phyloP scores from a whole-genome alignment of 2,329 filamentous ascomycete species.

The Cytospora paraplurivora region DNA sequence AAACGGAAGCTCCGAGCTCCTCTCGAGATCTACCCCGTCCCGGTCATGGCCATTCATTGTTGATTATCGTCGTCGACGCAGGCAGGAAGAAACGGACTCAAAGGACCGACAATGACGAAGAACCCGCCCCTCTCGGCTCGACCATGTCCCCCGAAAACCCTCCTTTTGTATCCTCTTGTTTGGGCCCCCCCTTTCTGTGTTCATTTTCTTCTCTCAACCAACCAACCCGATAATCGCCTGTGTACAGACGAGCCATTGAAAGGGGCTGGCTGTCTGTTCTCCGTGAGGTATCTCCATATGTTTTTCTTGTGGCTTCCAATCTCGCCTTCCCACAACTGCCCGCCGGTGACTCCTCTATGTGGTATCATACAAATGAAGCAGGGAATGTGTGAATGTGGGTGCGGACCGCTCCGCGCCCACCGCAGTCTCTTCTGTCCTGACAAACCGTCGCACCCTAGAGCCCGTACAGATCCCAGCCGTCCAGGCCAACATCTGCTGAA shows the following conservation, averaged over 20 bases:
- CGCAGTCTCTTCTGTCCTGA: not conserved
- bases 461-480: slow-evolving; percentile 41
- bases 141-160: not conserved
- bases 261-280: slow-evolving; percentile 7
- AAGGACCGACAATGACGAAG: not conserved
- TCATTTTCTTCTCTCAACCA: not conserved
- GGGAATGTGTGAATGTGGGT: slow-evolving; percentile 23
- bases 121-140: not conserved
- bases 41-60: not conserved
- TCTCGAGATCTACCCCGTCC: not conserved
- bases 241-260: slow-evolving; percentile 15
- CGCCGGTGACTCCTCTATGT: slow-evolving; percentile 25
- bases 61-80: not conserved
- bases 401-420: slow-evolving; percentile 7
- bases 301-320: slow-evolving; percentile 5
- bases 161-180: not conserved
- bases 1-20: not conserved
- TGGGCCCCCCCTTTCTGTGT: not conserved
- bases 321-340: slow-evolving; percentile 10
- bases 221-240: slow-evolving; percentile 19
- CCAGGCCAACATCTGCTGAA: slow-evolving; percentile 33
- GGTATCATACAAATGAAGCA: slow-evolving; percentile 30
- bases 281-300: slow-evolving; percentile 6
- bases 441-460: slow-evolving; percentile 35
- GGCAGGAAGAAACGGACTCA: not conserved